phyloP scores from a whole-genome alignment of 1,284 basidiomycete genomes.

The Ceratorhiza oryzae-sativae region DNA sequence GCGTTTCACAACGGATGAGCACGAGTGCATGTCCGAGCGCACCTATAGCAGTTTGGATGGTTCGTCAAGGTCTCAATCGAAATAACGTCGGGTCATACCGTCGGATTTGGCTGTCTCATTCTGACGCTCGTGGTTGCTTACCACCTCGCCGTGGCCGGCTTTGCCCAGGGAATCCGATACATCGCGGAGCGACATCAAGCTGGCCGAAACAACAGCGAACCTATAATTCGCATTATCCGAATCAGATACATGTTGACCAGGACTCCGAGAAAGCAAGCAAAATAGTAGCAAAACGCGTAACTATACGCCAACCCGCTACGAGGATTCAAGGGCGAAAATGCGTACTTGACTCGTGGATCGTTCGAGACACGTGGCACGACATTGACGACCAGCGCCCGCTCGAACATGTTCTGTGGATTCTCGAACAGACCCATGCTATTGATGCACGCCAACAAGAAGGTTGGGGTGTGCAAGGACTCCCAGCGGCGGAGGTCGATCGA shows the following conservation, averaged over 20 bases:
- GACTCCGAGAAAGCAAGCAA: neutral
- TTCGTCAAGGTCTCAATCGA: neutral
- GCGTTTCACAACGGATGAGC: neutral
- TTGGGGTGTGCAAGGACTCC: constrained; percentile 22
- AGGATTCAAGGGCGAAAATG: neutral
- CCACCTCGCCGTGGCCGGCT: neutral
- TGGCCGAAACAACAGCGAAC: neutral
- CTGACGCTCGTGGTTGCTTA: neutral
- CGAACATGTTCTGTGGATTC: constrained; percentile 15
- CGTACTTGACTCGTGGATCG: constrained; percentile 15
- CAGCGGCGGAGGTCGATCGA: constrained; percentile 32
- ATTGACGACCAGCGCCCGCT: neutral
- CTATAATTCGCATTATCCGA: neutral
- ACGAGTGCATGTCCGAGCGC: constrained; percentile 17
- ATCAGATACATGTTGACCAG: constrained; percentile 7
- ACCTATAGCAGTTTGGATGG: neutral
- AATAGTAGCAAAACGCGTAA: neutral
- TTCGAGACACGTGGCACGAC: constrained; percentile 25
- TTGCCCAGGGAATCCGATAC: constrained; percentile 12
- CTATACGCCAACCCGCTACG: neutral
- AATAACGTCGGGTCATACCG: neutral
- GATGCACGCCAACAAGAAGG: constrained; percentile 4
- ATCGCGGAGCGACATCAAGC: neutral
- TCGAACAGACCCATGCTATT: constrained; percentile 2
- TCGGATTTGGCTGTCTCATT: neutral